Base-by-base conservation (phyloP, 345 rosid species). In the Sisymbrium irio region DNA sequence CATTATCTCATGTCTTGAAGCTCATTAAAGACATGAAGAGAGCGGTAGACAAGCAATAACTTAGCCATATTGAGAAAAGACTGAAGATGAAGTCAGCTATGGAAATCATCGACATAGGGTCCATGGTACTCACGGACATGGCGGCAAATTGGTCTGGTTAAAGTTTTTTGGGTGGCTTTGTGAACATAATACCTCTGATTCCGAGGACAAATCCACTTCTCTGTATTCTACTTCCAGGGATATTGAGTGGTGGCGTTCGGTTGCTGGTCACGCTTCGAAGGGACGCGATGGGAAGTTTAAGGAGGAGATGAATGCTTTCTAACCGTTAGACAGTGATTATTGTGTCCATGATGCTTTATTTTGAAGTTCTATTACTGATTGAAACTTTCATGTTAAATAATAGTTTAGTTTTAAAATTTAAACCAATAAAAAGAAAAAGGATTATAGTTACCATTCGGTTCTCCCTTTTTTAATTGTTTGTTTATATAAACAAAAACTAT, bases 1-100 rank as follows among this genome's bases (percentile, higher is more conserved):
- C 81, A 9, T 74, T 83, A 17, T 10, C 69, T 12, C 53, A 20
- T 11, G 55, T 65, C 20, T 81, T 71, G 27, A 69, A 74, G 9
- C 76, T 69, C 35, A 74, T 85, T 28, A 85, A 77, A 60, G 72
- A 77, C 20, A 40, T 56, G 76, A 85, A 81, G 73, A 81, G 35
- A 50, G 11, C 18, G 0, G 39, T 64, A 9, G 63, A 33, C 11
- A 46, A 56, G 4, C 42, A 71, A 1, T 45, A 45, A 10, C 35
- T 85, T 11, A 59, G 46, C 4, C 37, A 12, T 0, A 58, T 57
- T 47, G 86, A 83, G 74, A 64, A 18, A 28, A 7, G 57, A 4
- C 13, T 41, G 7, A 17, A 40, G 8, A 55, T 71, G 14, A 40
- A 40, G n/a, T n/a, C 44, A 40, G 0, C 44, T 4, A 40, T 10